Evolutionary conservation across 208 protist species (phyloP), one percentile per base, ranked within the genome.

Genomic region (Acanthamoeba healyi): DNA sequence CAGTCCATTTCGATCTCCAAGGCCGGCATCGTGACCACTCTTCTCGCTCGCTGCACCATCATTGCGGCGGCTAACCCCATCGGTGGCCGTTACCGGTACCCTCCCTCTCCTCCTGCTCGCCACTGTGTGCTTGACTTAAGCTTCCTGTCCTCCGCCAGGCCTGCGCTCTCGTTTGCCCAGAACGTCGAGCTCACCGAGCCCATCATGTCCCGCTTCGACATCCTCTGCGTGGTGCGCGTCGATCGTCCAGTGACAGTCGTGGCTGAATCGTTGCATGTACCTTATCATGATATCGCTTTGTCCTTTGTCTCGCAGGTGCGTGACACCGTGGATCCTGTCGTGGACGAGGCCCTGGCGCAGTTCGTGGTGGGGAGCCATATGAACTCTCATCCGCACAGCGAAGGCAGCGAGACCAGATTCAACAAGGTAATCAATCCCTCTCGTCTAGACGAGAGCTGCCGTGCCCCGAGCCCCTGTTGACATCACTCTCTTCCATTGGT

Each of bases 1-100:
- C 99, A 99, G 97, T 99, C 98, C 72, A 99, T 99, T 88, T 99
- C 99, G 19, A 99, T 99, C 86, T 99, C 99, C 26, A 99, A 99
- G 96, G 99, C 99, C 82, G 99, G 99, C 95, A 99, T 99, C 94
- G 99, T 99, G 12, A 99, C 99, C 19, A 99, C 99, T 24, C 97
- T 99, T n/a, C 98, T 98, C 12, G 97, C 98, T 14, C 93, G 98
- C 17, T 99, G 98, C 74, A 86, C 98, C 79, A 99, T 99, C 58
- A 98, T 99, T 74, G 99, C 99, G 2, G 99, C 99, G 2, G 99
- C 99, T 26, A 99, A 99, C 95, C 99, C 99, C 15, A 98, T 99
- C 63, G 97, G 97, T 14, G 99, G 99, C 32, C 98, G 98, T 65
- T 99, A 99, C 97, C 98, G 99, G 95, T 96, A 94, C 2, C 70